Conservation (phyloP, 2,329 filamentous ascomycete genomes). For the Sclerotinia nivalis region DNA sequence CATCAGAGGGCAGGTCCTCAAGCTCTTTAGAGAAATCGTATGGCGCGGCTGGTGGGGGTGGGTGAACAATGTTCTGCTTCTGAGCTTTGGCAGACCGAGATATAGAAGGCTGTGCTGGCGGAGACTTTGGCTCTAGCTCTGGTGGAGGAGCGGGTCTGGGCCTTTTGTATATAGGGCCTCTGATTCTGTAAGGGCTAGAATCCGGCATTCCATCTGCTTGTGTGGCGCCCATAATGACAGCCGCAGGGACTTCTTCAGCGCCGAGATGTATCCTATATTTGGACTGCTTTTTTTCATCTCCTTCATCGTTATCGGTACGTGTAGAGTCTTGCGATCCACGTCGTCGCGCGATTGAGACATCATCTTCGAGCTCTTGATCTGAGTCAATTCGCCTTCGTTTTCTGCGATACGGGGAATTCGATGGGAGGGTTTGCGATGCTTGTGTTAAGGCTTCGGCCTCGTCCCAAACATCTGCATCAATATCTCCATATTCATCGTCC, state of each 20-base stretch:
- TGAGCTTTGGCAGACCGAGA: slow-evolving; percentile 21
- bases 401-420: slow-evolving; percentile 4
- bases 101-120: neutral
- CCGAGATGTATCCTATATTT: slow-evolving; percentile 39
- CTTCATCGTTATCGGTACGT: slow-evolving; percentile 31
- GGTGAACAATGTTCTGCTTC: slow-evolving; percentile 22
- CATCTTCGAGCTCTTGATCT: slow-evolving; percentile 11
- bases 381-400: slow-evolving; percentile 23
- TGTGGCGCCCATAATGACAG: slow-evolving; percentile 38
- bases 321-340: slow-evolving; percentile 27
- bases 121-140: slow-evolving; percentile 22
- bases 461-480: slow-evolving; percentile 21
- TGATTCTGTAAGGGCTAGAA: slow-evolving; percentile 53
- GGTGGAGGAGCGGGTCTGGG: slow-evolving; percentile 38
- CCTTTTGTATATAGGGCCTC: slow-evolving; percentile 53
- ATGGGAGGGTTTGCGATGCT: slow-evolving; percentile 23
- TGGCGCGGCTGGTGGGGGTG: slow-evolving; percentile 15
- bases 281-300: slow-evolving; percentile 34
- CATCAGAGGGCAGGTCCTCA: slow-evolving; percentile 53
- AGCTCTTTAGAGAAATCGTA: slow-evolving; percentile 49
- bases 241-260: slow-evolving; percentile 33
- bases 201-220: slow-evolving; percentile 39
- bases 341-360: slow-evolving; percentile 1
- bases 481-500: slow-evolving; percentile 25
- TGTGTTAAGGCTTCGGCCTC: slow-evolving; percentile 24